Conservation (phyloP, 305 asterid genomes). For the Fraxinus sp. region DNA sequence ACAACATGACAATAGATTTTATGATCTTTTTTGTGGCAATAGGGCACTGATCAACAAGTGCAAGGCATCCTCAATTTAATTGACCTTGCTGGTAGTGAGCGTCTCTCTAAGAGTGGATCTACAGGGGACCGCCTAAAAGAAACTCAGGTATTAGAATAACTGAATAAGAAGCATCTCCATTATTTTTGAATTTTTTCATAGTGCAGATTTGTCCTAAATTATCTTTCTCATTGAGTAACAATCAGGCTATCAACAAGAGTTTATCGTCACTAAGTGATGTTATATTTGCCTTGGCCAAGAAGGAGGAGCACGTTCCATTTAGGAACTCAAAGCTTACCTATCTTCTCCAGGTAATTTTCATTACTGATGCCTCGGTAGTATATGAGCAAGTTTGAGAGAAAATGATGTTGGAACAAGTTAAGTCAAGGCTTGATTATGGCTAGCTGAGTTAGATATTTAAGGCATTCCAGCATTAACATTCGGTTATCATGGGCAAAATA, state of each 20-base stretch:
- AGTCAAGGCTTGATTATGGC: background rate
- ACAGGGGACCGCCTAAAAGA: conserved; percentile 93
- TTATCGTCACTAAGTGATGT: conserved; percentile 90
- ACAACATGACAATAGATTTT: background rate
- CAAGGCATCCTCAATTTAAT: conserved; percentile 87
- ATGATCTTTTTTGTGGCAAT: conserved; percentile 13
- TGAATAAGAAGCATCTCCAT: background rate
- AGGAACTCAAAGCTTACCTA: conserved; percentile 94
- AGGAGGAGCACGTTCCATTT: conserved; percentile 92
- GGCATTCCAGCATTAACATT: background rate
- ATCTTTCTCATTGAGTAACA: background rate
- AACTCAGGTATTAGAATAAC: conserved; percentile 66
- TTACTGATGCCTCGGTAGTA: background rate
- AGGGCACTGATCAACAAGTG: conserved; percentile 94
- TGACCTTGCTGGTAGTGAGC: conserved; percentile 99
- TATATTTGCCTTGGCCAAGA: conserved; percentile 90
- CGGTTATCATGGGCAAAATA: background rate
- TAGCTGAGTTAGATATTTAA: background rate
- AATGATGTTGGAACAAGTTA: background rate
- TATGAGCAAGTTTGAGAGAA: background rate
- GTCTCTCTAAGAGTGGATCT: conserved; percentile 90
- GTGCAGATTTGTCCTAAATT: background rate
- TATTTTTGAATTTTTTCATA: background rate
- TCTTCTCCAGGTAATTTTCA: conserved; percentile 81
- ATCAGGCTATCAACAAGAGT: conserved; percentile 93